phyloP scores from a whole-genome alignment of 495 filamentous ascomycete genomes.

The Massariosphaeria phaeospora region DNA sequence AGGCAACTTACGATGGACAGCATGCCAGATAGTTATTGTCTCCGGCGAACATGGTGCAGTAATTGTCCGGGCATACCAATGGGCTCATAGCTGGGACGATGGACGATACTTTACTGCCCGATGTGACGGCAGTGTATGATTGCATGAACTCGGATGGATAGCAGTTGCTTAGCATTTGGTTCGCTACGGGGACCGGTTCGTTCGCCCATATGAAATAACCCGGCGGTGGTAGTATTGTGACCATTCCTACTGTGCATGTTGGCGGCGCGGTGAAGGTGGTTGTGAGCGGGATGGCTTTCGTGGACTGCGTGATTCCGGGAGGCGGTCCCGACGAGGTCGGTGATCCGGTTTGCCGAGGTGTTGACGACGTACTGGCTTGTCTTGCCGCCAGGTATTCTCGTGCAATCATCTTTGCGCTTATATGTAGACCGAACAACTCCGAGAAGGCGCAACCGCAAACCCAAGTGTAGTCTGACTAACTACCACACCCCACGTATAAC shows the following conservation, averaged over 20 bases:
- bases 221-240: constrained; percentile 4
- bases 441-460: too few species aligned
- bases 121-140: constrained; percentile 10
- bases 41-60: constrained; percentile 16
- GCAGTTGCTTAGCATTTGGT: constrained; percentile 3
- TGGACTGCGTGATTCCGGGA: neutral
- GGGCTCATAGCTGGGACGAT: constrained; percentile 19
- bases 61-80: constrained; percentile 12
- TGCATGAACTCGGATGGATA: constrained; percentile 13
- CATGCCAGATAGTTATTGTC: constrained; percentile 20
- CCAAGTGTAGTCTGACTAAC: too few species aligned
- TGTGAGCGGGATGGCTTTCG: constrained; percentile 9
- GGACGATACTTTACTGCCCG: constrained; percentile 1
- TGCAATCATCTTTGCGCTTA: neutral
- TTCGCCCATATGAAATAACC: constrained; percentile 18
- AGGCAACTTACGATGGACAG: constrained; percentile 19
- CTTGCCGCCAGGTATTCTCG: neutral
- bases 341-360: neutral
- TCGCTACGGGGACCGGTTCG: constrained; percentile 10
- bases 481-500: too few species aligned
- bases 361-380: neutral
- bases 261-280: constrained; percentile 14
- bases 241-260: constrained; percentile 7
- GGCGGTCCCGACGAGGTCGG: neutral
- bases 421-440: too few species aligned